A percentile compares a stretch with the other conserved stretches of the same genome.
These are phyloP conservation scores for Achaetomiella virescens DNA, from an alignment of 495 filamentous ascomycete species.

Conservation along the genomic window DNA sequence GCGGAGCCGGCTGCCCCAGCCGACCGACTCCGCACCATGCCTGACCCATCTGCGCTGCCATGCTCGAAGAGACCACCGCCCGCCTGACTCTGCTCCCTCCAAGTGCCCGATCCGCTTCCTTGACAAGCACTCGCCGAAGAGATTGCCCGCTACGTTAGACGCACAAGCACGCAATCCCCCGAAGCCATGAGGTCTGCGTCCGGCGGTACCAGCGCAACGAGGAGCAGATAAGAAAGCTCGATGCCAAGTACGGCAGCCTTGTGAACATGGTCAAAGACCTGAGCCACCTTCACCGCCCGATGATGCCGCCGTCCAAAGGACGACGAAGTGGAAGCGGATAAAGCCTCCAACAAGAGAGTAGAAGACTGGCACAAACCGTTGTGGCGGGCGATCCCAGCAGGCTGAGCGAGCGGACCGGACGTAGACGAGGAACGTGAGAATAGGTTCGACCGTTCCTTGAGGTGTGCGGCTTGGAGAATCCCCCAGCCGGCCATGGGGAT, in stretches of 20 bases:
- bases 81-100: slow-evolving; percentile 41
- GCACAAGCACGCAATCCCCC: slow-evolving; percentile 86
- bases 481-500: slow-evolving; percentile 87
- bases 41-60: slow-evolving; percentile 56
- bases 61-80: slow-evolving; percentile 46
- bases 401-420: slow-evolving; percentile 24
- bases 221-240: slow-evolving; percentile 72
- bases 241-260: slow-evolving; percentile 85
- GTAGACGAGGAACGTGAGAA: slow-evolving; percentile 42
- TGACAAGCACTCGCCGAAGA: slow-evolving; percentile 84
- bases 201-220: slow-evolving; percentile 78
- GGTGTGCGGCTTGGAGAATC: slow-evolving; percentile 79
- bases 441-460: slow-evolving; percentile 73
- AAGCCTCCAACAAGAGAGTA: slow-evolving; percentile 56
- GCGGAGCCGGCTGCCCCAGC: slow-evolving; percentile 10
- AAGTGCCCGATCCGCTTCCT: slow-evolving; percentile 86
- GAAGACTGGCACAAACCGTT: slow-evolving; percentile 72
- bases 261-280: slow-evolving; percentile 87
- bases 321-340: slow-evolving; percentile 39
- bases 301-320: slow-evolving; percentile 60
- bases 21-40: slow-evolving; percentile 36
- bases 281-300: slow-evolving; percentile 72
- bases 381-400: slow-evolving; percentile 41
- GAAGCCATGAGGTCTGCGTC: slow-evolving; percentile 87
- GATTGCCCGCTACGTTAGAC: slow-evolving; percentile 79